Conservation (phyloP, 2,329 filamentous ascomycete species). For the Fusarium sulawesiense region DNA sequence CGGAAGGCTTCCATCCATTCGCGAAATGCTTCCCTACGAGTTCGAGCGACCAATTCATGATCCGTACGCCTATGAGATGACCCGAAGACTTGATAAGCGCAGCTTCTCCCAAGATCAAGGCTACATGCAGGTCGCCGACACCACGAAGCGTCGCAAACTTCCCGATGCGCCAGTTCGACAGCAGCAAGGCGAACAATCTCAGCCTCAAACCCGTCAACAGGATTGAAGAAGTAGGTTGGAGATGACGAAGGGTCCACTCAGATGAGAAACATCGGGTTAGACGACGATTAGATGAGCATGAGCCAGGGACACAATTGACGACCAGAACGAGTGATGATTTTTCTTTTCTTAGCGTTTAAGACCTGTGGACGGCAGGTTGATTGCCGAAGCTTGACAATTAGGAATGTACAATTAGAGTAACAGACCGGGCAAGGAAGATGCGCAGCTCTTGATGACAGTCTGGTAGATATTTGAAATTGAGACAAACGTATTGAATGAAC, state of each 20-base stretch:
- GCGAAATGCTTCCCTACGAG: slow-evolving; percentile 23
- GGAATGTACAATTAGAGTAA: slow-evolving; percentile 14
- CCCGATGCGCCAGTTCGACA: neutral
- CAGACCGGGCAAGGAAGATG: neutral
- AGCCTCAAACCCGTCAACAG: neutral
- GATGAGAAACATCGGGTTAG: neutral
- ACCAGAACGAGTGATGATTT: neutral
- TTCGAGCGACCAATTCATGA: neutral
- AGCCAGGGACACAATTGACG: neutral
- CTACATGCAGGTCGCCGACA: neutral
- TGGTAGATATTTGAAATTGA: slow-evolving; percentile 1
- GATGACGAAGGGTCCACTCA: neutral
- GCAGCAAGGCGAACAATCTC: neutral
- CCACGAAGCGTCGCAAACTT: slow-evolving; percentile 26
- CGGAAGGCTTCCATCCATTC: slow-evolving; percentile 23
- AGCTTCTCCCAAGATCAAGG: neutral
- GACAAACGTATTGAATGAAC: neutral
- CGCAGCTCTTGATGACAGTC: slow-evolving; percentile 8
- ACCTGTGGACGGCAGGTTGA: slow-evolving; percentile 3
- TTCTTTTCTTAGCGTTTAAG: slow-evolving; percentile 4
- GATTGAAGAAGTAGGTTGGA: neutral
- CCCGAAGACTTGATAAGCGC: slow-evolving; percentile 7
- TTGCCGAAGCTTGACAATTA: slow-evolving; percentile 15
- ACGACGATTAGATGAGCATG: neutral
- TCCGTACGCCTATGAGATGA: neutral